Percentiles rank a stretch among this genome's conserved stretches.
Evolutionary conservation across 805 yeast genomes (phyloP).

Genomic region (Candida maltosa): DNA sequence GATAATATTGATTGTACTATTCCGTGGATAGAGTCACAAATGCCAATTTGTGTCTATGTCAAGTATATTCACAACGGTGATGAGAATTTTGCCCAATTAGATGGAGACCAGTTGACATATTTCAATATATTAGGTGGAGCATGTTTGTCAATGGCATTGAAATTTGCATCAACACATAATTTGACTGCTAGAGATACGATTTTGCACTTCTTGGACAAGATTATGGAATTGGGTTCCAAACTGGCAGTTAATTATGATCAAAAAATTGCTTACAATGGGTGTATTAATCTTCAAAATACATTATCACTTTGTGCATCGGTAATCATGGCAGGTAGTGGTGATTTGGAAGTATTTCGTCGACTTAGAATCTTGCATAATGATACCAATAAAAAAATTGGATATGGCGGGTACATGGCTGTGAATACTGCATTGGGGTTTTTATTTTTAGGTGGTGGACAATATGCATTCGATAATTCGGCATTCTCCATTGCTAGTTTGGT

Average conservation of each 20-base stretch:
- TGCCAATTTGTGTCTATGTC: constrained; percentile 46
- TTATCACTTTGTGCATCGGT: constrained; percentile 64
- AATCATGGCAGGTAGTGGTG: constrained; percentile 91
- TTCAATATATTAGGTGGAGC: constrained; percentile 72
- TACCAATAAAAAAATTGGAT: constrained; percentile 43
- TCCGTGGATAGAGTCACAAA: constrained; percentile 55
- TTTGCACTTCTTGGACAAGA: constrained; percentile 50
- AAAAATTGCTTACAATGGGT: constrained; percentile 50
- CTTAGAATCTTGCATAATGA: constrained; percentile 67
- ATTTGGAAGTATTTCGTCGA: constrained; percentile 71
- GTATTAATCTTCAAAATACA: constrained; percentile 54
- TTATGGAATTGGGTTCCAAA: constrained; percentile 26
- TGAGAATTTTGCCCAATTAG: constrained; percentile 25
- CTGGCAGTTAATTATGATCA: constrained; percentile 52
- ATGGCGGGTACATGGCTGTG: constrained; percentile 72
- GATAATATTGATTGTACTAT: constrained; percentile 45
- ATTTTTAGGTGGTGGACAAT: constrained; percentile 91
- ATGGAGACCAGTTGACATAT: constrained; percentile 60
- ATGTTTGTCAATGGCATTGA: constrained; percentile 70
- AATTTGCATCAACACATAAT: constrained; percentile 69
- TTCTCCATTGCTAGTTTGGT: constrained; percentile 68
- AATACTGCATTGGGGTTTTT: constrained; percentile 84
- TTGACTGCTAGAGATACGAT: constrained; percentile 51
- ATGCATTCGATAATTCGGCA: constrained; percentile 63
- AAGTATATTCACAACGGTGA: constrained; percentile 28